Evolutionary conservation across 345 rosid genomes (phyloP).

Genomic region (Dovyalis caffra): DNA sequence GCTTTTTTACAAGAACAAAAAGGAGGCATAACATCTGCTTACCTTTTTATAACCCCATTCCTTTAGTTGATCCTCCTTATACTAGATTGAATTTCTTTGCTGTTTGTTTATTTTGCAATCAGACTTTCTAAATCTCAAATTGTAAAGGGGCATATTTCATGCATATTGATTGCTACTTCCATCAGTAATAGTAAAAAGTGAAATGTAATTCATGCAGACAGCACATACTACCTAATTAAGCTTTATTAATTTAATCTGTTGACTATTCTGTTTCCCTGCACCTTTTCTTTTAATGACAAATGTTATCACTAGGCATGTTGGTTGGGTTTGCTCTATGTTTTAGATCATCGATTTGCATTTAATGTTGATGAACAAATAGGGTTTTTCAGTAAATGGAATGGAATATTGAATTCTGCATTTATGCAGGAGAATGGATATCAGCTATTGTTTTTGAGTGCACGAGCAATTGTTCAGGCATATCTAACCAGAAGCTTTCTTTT

Average conservation of each 20-base stretch:
- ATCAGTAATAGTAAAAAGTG: not conserved
- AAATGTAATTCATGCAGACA: not conserved
- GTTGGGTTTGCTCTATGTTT: not conserved
- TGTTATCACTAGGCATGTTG: not conserved
- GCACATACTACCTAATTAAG: not conserved
- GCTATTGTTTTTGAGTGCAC: constrained; percentile 86
- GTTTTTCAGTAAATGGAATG: not conserved
- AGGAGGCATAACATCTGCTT: not conserved
- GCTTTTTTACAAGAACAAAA: not conserved
- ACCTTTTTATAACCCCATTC: not conserved
- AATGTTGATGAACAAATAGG: not conserved
- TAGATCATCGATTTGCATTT: not conserved
- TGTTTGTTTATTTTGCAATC: not conserved
- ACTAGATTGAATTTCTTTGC: not conserved
- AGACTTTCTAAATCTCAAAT: not conserved
- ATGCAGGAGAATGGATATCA: constrained; percentile 94
- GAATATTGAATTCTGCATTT: constrained; percentile 1
- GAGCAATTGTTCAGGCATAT: constrained; percentile 96
- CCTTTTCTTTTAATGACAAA: not conserved
- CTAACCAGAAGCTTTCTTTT: constrained; percentile 71
- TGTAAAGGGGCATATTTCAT: not conserved
- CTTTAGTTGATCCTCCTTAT: not conserved
- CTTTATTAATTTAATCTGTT: not conserved
- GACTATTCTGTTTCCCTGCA: not conserved
- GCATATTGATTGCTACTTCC: not conserved